phyloP scores from a whole-genome alignment of 768 basidiomycete genomes.

The Termitomyces sp. region DNA sequence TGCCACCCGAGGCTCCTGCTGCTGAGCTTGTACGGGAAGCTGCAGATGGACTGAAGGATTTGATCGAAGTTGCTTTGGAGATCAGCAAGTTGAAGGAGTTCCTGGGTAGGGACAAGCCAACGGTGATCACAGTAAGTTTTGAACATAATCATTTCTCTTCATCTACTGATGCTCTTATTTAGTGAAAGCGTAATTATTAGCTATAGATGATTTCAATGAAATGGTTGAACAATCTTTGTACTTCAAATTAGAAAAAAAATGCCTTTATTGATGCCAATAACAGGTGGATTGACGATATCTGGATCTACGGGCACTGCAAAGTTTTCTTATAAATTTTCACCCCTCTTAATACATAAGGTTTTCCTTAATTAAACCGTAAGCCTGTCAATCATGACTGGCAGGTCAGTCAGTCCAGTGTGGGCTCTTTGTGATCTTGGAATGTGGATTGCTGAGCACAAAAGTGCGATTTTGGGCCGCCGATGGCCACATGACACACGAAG shows the following conservation, averaged over 20 bases:
- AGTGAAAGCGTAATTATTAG: background rate
- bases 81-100: conserved; percentile 82
- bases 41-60: conserved; percentile 85
- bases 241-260: background rate
- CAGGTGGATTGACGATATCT: too few relatives aligned
- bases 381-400: background rate
- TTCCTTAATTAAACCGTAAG: too few relatives aligned
- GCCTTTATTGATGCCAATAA: background rate
- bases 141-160: background rate
- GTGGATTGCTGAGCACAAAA: too few relatives aligned
- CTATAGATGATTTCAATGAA: background rate
- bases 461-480: too few relatives aligned
- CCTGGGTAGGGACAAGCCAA: conserved; percentile 85
- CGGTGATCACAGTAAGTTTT: conserved; percentile 87
- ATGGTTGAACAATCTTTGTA: background rate
- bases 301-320: background rate
- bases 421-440: background rate
- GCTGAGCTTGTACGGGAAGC: conserved; percentile 70
- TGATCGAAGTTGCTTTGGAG: conserved; percentile 92
- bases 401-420: background rate
- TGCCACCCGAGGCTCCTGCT: conserved; percentile 62
- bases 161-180: background rate
- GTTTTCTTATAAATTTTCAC: background rate
- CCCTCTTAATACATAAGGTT: background rate
- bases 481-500: background rate